A percentile compares a stretch with the other conserved stretches of the same genome.
phyloP scores from a whole-genome alignment of 2,329 filamentous ascomycete species.

The Mycogone perniciosa region DNA sequence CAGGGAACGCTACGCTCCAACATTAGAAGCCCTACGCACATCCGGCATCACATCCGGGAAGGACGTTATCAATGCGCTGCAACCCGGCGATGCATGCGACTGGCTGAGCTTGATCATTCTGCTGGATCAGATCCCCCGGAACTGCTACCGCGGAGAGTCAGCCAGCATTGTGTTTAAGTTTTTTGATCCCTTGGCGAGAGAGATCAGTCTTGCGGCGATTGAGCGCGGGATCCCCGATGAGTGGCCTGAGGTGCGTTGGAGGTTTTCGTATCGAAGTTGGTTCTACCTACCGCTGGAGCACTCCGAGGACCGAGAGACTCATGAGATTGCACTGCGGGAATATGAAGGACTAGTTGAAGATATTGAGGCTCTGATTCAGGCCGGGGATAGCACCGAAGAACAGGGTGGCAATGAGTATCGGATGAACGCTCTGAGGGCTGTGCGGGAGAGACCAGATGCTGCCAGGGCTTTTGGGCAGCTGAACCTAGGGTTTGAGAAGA shows the following conservation, averaged over 20 bases:
- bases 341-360: slow-evolving; percentile 28
- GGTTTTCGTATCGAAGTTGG: slow-evolving; percentile 42
- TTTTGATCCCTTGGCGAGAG: slow-evolving; percentile 50
- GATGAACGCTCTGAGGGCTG: slow-evolving; percentile 21
- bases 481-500: slow-evolving; percentile 32
- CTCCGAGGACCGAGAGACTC: slow-evolving; percentile 42
- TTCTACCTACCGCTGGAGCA: slow-evolving; percentile 57
- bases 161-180: slow-evolving; percentile 40
- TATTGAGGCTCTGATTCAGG: slow-evolving; percentile 24
- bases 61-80: slow-evolving; percentile 23
- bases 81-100: slow-evolving; percentile 25
- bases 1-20: slow-evolving; percentile 27
- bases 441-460: slow-evolving; percentile 21
- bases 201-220: slow-evolving; percentile 34
- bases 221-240: slow-evolving; percentile 24
- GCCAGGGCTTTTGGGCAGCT: slow-evolving; percentile 19
- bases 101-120: slow-evolving; percentile 49
- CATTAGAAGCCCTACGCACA: slow-evolving; percentile 28
- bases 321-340: slow-evolving; percentile 32
- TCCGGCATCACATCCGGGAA: slow-evolving; percentile 22
- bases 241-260: slow-evolving; percentile 26
- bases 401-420: slow-evolving; percentile 19
- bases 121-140: slow-evolving; percentile 58
- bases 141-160: slow-evolving; percentile 49
- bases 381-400: slow-evolving; percentile 15